A percentile compares a stretch with the other conserved stretches of the same genome.
phyloP scores from a whole-genome alignment of 1,284 basidiomycete species.

The Apiotrichum domesticum region DNA sequence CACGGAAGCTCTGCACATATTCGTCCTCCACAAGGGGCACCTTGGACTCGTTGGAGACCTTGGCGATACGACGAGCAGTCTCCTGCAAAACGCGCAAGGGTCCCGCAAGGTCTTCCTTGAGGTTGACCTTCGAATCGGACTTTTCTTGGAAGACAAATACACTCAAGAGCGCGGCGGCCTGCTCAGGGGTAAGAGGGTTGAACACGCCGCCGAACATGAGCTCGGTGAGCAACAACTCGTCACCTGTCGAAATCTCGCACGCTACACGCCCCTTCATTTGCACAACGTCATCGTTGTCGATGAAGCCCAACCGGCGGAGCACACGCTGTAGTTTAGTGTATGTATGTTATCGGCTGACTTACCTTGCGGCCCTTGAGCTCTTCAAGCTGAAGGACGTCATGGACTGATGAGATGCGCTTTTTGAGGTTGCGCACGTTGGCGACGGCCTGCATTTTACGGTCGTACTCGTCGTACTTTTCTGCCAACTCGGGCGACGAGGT shows the following conservation, averaged over 20 bases:
- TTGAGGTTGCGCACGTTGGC: conserved; percentile 68
- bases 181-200: conserved; percentile 81
- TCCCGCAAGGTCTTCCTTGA: conserved; percentile 87
- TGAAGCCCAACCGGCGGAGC: conserved; percentile 85
- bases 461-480: conserved; percentile 71
- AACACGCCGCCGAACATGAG: conserved; percentile 97
- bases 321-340: conserved; percentile 56
- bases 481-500: conserved; percentile 69
- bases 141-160: conserved; percentile 98
- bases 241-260: conserved; percentile 96
- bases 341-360: background rate
- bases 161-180: conserved; percentile 84
- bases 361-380: conserved; percentile 88
- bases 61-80: conserved; percentile 86
- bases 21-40: conserved; percentile 85
- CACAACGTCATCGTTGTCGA: conserved; percentile 81
- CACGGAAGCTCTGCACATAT: conserved; percentile 95
- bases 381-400: conserved; percentile 91
- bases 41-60: conserved; percentile 89
- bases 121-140: conserved; percentile 79
- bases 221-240: conserved; percentile 93
- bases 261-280: conserved; percentile 98
- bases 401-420: conserved; percentile 78
- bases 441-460: conserved; percentile 67
- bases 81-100: conserved; percentile 94